phyloP scores from a whole-genome alignment of 176 grass and related monocot genomes.

The Triticum turgidum region DNA sequence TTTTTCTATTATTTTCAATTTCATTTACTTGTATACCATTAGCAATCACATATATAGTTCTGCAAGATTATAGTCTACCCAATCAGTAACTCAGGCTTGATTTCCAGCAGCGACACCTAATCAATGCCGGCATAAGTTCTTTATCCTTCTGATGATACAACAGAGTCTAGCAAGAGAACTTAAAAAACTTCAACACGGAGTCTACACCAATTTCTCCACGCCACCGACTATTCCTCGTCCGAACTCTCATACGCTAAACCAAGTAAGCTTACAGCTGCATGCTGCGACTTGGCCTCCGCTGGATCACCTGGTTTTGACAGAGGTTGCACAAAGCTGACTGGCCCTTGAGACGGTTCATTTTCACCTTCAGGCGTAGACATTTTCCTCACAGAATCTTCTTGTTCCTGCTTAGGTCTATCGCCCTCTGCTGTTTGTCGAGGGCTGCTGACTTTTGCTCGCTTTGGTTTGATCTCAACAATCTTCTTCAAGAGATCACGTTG shows the following conservation, averaged over 20 bases:
- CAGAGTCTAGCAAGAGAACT: constrained; percentile 16
- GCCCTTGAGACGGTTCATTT: constrained; percentile 22
- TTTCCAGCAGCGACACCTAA: not conserved
- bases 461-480: constrained; percentile 83
- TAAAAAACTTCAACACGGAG: constrained; percentile 38
- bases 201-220: constrained; percentile 14
- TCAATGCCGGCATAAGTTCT: not conserved
- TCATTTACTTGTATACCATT: too few relatives aligned
- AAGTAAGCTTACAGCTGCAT: constrained; percentile 54
- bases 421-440: not conserved
- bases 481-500: constrained; percentile 66
- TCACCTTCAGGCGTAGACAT: not conserved
- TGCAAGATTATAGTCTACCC: not conserved
- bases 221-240: constrained; percentile 48
- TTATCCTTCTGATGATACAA: constrained; percentile 6
- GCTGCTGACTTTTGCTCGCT: constrained; percentile 48
- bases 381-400: constrained; percentile 23
- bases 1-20: too few relatives aligned
- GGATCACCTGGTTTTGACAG: constrained; percentile 5
- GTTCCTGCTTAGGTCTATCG: constrained; percentile 20
- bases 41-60: too few relatives aligned
- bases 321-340: constrained; percentile 7
- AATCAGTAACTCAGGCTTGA: not conserved
- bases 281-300: constrained; percentile 21
- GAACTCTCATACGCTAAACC: constrained; percentile 81